Evolutionary conservation across 1,139 yeast genomes (phyloP).

Genomic region (Scheffersomyces titani): DNA sequence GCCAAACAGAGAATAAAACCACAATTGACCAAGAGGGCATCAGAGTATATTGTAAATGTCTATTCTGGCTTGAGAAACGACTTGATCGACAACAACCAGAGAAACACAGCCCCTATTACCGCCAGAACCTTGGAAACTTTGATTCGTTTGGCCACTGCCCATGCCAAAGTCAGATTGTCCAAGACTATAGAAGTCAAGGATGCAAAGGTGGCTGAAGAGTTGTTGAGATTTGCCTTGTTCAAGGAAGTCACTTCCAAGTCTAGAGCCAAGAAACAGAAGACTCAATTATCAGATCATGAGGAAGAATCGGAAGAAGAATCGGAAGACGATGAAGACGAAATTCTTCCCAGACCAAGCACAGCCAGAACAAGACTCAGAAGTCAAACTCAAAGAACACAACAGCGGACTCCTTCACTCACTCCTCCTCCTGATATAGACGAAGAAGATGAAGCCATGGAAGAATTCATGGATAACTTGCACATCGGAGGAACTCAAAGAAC

Average conservation of each 20-base stretch:
- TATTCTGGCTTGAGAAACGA: conserved; percentile 87
- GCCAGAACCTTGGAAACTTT: conserved; percentile 97
- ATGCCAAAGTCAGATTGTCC: conserved; percentile 90
- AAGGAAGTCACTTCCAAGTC: conserved; percentile 60
- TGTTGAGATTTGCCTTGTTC: conserved; percentile 83
- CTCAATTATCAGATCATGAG: conserved; percentile 15
- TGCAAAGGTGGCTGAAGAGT: conserved; percentile 83
- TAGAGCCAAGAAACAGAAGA: conserved; percentile 35
- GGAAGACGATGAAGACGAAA: conserved; percentile 24
- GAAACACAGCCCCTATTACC: conserved; percentile 92
- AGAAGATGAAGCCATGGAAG: conserved; percentile 23
- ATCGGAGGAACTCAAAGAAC: conserved; percentile 15
- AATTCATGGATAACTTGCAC: conserved; percentile 27
- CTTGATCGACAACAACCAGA: conserved; percentile 65
- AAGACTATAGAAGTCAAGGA: conserved; percentile 73
- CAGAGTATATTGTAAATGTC: conserved; percentile 76
- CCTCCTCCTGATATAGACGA: conserved; percentile 8
- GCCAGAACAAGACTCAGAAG: conserved; percentile 20
- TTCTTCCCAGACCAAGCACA: conserved; percentile 18
- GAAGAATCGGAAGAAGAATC: conserved; percentile 17
- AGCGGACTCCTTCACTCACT: conserved; percentile 10
- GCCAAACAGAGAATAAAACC: conserved; percentile 91
- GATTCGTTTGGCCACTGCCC: conserved; percentile 94
- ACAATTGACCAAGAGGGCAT: conserved; percentile 73
- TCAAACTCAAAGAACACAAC: conserved; percentile 11